Percentiles rank a stretch among this genome's conserved stretches.
Conservation (phyloP, 1,139 yeast genomes). For the Scheffersomyces insectosa region DNA sequence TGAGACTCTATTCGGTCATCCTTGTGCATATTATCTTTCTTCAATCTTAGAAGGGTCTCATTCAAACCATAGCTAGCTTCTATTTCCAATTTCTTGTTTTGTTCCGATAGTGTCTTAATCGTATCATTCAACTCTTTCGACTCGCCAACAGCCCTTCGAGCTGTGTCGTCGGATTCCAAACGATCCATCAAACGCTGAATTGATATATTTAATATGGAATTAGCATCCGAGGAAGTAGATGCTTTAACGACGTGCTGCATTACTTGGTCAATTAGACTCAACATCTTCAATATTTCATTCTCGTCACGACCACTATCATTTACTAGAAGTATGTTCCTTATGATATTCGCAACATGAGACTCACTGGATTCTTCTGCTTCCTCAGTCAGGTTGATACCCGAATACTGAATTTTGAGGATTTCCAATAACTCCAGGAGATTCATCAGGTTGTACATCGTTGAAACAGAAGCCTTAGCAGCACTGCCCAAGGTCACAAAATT, state of each 20-base stretch:
- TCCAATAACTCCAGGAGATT: conserved; percentile 22
- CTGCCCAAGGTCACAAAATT: conserved; percentile 14
- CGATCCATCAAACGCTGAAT: conserved; percentile 38
- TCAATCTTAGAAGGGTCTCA: conserved; percentile 18
- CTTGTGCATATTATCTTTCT: conserved; percentile 16
- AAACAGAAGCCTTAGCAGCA: conserved; percentile 6
- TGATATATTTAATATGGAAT: conserved; percentile 29
- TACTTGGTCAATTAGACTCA: conserved; percentile 31
- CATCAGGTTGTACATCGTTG: conserved; percentile 6
- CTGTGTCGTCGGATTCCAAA: conserved; percentile 34
- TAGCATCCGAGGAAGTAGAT: conserved; percentile 23
- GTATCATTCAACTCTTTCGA: conserved; percentile 24
- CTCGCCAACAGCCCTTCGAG: conserved; percentile 35
- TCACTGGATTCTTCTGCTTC: conserved; percentile 11
- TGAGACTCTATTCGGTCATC: conserved; percentile 27
- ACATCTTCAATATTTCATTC: conserved; percentile 21
- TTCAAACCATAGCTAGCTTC: conserved; percentile 24
- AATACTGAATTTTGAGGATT: conserved; percentile 16
- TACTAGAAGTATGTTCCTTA: conserved; percentile 26
- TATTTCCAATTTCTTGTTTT: conserved; percentile 23
- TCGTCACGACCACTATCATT: conserved; percentile 24
- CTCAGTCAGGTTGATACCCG: conserved; percentile 5
- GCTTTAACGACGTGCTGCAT: conserved; percentile 32
- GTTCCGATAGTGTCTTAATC: conserved; percentile 24
- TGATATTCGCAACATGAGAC: conserved; percentile 19